Evolutionary conservation across 441 rosid species (phyloP), one percentile per base, ranked within the genome.

Genomic region (Populus hybrid): DNA sequence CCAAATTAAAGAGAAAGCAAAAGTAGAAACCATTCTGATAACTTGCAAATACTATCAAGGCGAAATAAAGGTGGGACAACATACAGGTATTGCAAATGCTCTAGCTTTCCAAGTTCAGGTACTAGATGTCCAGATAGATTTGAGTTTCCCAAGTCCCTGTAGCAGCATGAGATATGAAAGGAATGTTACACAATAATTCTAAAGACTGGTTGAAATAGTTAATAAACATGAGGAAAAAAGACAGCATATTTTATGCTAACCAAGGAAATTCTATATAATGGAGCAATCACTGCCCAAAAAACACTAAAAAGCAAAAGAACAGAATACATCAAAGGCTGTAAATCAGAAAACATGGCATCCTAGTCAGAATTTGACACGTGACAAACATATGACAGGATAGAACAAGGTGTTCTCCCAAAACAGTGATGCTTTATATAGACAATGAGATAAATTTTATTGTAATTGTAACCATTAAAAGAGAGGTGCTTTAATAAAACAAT

Each of bases 111-210:
- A 38, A 95, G 93, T 76, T 93, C 97, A 3, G 96, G 86, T 5
- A 94, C 96, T 65, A 95, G 89, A 87, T 86, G 94, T 80, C 99
- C 99, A 74, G 91, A 90, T 34, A 95, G 87, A 81, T 93, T 90
- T 69, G 95, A 92, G 78, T 95, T 95, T 38, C 99, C 99, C 82
- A 95, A 84, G 86, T 95, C 99, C 87, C 99, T 95, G 96, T 80
- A 82, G 6, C 35, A 82, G n/a, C 59, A 64, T 0, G 70, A 57
- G 32, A 50, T 18, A 40, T 10, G 7, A 7, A 10, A 50, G 18
- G 16, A 81, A 23, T 42, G 34, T 18, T 24, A 18, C 5, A 70
- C 67, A 7, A n/a, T 11, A n/a, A 63, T n/a, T 21, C 46, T 8
- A 16, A 73, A 18, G 30, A 9, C 16, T 66, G 16, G 30, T 36